Percentiles rank a stretch among this genome's conserved stretches.
Evolutionary conservation across 805 yeast genomes (phyloP).

Genomic region (Lipomyces yamadae): DNA sequence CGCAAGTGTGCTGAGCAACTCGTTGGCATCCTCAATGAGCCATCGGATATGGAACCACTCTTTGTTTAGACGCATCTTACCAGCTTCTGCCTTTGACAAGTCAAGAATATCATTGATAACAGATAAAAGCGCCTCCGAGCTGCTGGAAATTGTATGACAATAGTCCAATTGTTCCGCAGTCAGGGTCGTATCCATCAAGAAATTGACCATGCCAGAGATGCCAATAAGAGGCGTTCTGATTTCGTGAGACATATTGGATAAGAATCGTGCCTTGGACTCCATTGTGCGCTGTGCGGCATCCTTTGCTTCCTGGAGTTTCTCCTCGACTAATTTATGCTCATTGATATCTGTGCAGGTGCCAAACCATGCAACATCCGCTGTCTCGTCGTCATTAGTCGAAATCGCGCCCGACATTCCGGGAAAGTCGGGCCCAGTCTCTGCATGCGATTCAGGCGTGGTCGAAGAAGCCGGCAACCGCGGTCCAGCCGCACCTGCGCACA

Average conservation of each 20-base stretch:
- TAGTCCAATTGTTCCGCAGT: slow-evolving; percentile 46
- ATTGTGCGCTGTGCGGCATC: slow-evolving; percentile 46
- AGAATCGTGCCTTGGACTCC: slow-evolving; percentile 48
- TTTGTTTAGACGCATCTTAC: slow-evolving; percentile 44
- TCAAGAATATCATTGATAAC: slow-evolving; percentile 48
- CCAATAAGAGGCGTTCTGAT: slow-evolving; percentile 48
- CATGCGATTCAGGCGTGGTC: background rate
- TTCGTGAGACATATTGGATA: slow-evolving; percentile 48
- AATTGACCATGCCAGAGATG: slow-evolving; percentile 47
- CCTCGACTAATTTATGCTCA: slow-evolving; percentile 45
- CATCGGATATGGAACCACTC: slow-evolving; percentile 45
- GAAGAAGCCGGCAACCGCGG: background rate
- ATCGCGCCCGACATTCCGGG: background rate
- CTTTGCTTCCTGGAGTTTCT: slow-evolving; percentile 45
- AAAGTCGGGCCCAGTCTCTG: background rate
- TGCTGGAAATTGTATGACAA: slow-evolving; percentile 46
- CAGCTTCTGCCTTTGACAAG: slow-evolving; percentile 47
- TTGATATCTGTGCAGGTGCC: slow-evolving; percentile 47
- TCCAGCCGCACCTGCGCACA: slow-evolving; percentile 35
- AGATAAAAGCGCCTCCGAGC: slow-evolving; percentile 45
- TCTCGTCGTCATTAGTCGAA: background rate
- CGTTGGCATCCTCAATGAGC: slow-evolving; percentile 46
- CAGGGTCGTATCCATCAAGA: slow-evolving; percentile 44
- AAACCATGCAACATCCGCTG: slow-evolving; percentile 40
- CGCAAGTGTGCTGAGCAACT: slow-evolving; percentile 45